These are phyloP conservation scores for Prunus yedoensis DNA, from an alignment of 331 rosid species.

Conservation along the genomic window DNA sequence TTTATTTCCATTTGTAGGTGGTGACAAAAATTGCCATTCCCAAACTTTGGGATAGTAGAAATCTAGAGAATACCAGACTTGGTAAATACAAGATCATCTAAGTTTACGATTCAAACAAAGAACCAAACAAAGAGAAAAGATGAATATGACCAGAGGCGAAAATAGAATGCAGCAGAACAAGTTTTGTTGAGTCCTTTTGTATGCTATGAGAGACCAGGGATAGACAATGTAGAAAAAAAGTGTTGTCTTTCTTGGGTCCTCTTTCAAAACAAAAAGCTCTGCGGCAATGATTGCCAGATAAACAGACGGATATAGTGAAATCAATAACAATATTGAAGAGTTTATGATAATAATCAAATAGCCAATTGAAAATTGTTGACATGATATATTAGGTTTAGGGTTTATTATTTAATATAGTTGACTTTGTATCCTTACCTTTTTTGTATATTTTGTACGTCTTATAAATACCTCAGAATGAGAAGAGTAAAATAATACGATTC, in stretches of 20 bases:
- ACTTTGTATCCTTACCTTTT: too few species aligned
- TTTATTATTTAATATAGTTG: too few species aligned
- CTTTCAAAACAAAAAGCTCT: neutral
- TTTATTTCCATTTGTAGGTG: neutral
- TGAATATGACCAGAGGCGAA: neutral
- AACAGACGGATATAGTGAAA: neutral
- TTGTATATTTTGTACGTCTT: too few species aligned
- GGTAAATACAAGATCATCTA: conserved; percentile 1
- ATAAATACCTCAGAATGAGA: too few species aligned
- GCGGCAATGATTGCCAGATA: too few species aligned
- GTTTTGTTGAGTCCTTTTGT: neutral
- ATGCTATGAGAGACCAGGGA: neutral
- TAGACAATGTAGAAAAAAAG: neutral
- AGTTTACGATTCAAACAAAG: neutral
- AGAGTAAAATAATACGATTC: too few species aligned
- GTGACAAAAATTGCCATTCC: neutral
- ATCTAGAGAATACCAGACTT: neutral
- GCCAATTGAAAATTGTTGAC: neutral
- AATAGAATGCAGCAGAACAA: neutral
- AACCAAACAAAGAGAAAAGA: neutral
- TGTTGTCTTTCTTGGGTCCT: neutral
- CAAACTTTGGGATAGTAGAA: neutral
- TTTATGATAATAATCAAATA: neutral
- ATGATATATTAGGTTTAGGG: too few species aligned
- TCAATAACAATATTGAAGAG: neutral